Evolutionary conservation across 148 eudicot species (phyloP).

Genomic region (Persicaria maculosa): DNA sequence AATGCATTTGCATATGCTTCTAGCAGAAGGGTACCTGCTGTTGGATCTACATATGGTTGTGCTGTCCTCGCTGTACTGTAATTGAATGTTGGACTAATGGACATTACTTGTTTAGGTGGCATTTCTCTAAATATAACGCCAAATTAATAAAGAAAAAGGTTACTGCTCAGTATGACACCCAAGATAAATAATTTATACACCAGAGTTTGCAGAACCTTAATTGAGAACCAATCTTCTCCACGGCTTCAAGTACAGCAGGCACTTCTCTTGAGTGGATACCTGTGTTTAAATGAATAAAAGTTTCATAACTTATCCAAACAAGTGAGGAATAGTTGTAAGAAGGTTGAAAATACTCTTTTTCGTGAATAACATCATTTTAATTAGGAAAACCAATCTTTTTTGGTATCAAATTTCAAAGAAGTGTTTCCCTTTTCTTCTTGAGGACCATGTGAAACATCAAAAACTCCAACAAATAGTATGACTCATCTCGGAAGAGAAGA

Average conservation of each 20-base stretch:
- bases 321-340: neutral
- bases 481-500: neutral
- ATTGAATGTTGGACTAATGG: slow-evolving; percentile 72
- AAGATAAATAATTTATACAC: neutral
- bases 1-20: slow-evolving; percentile 8
- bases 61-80: slow-evolving; percentile 44
- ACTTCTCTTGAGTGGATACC: slow-evolving; percentile 77
- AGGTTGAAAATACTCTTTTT: neutral
- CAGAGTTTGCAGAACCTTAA: slow-evolving; percentile 40
- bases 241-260: slow-evolving; percentile 66
- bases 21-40: slow-evolving; percentile 49
- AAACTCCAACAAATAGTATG: neutral
- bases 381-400: neutral
- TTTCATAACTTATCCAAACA: neutral
- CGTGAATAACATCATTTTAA: neutral
- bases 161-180: neutral
- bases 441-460: neutral
- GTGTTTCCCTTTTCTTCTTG: neutral
- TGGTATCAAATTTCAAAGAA: neutral
- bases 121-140: slow-evolving; percentile 44
- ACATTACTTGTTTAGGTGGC: slow-evolving; percentile 81
- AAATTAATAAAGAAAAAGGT: slow-evolving; percentile 2
- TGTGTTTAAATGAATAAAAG: slow-evolving; percentile 22
- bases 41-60: slow-evolving; percentile 57
- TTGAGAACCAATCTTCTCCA: slow-evolving; percentile 77